These are phyloP conservation scores for Exophiala viscosa DNA, from an alignment of 2,329 filamentous ascomycete species.

Conservation along the genomic window DNA sequence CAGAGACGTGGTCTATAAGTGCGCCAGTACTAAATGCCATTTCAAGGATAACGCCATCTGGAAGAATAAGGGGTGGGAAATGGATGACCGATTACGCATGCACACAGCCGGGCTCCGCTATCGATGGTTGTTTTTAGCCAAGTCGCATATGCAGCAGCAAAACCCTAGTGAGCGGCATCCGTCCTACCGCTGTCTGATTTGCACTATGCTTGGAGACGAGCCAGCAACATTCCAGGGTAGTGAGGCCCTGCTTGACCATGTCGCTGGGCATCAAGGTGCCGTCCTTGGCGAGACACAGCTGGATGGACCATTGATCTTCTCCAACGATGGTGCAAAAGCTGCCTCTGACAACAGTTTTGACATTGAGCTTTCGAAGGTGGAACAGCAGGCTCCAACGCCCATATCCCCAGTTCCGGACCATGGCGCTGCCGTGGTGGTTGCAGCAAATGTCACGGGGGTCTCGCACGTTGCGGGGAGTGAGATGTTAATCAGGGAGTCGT, in stretches of 20 bases:
- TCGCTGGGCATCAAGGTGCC: constrained; percentile 12
- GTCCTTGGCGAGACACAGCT: constrained; percentile 2
- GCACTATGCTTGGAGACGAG: constrained; percentile 7
- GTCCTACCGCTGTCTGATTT: constrained; percentile 13
- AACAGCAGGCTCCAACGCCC: not conserved
- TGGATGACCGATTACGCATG: not conserved
- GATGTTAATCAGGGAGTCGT: not conserved
- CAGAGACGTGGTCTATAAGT: constrained; percentile 1
- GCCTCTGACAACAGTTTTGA: constrained; percentile 5
- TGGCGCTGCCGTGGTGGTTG: constrained; percentile 8
- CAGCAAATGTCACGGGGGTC: not conserved
- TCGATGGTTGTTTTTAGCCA: constrained; percentile 47
- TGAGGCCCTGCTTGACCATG: constrained; percentile 4
- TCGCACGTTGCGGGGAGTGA: not conserved
- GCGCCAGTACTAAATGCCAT: constrained; percentile 13
- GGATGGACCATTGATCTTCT: constrained; percentile 9
- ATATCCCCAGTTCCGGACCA: not conserved
- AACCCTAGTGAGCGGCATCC: not conserved
- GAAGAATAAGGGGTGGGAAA: constrained; percentile 7
- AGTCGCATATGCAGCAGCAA: constrained; percentile 37
- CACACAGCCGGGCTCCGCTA: constrained; percentile 36
- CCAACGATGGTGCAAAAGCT: constrained; percentile 4
- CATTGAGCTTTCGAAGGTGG: constrained; percentile 2
- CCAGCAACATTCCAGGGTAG: constrained; percentile 3
- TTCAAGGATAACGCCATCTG: constrained; percentile 1